Base-by-base conservation (phyloP, 805 yeast genomes). In the Candida ipomoeae region DNA sequence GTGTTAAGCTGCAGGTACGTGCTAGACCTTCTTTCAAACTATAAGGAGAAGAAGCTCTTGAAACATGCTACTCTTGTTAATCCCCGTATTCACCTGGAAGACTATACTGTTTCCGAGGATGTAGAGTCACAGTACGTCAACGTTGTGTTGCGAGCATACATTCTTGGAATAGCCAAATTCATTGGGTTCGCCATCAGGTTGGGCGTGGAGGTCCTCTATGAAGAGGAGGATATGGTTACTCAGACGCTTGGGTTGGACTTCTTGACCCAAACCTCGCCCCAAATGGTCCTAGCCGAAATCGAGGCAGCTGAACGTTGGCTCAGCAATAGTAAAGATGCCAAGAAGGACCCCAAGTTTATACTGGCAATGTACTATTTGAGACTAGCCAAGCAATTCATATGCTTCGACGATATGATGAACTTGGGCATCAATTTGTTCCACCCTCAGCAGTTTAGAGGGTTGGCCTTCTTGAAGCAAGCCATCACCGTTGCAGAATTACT, bases 1-100 rank as follows among this genome's bases (percentile, higher is more conserved):
- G 78, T 92, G 1, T 69, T 89, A 41, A 82, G 95, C 55, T 86
- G 91, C 60, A 70, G 87, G 18, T 85, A 84, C 59, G 83, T 89
- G 20, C 89, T 86, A 57, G 71, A 76, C 18, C 57, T 84, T n/a
- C 63, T 86, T 15, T 63, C 65, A 13, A 67, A 70, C 40, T 79
- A 75, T 49, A 65, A 67, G 35, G 17, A 37, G 15, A 44, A 37
- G 29, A 48, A 59, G 40, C 44, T 52, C 46, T 53, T 55, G 7
- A 44, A 34, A 10, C 36, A 34, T n/a, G 43, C 58, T 5, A 47
- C 39, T 32, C 49, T 56, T 14, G 35, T 50, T 5, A 48, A 50
- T 40, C 51, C 43, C 1, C 50, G 60, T 18, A 29, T 52, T n/a
- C 56, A 50, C 21, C 48, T 41, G 13, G 43, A 33, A 4, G 49